These are phyloP conservation scores for Leccinum subfulvum DNA, from an alignment of 1,284 basidiomycete genomes.

Conservation along the genomic window DNA sequence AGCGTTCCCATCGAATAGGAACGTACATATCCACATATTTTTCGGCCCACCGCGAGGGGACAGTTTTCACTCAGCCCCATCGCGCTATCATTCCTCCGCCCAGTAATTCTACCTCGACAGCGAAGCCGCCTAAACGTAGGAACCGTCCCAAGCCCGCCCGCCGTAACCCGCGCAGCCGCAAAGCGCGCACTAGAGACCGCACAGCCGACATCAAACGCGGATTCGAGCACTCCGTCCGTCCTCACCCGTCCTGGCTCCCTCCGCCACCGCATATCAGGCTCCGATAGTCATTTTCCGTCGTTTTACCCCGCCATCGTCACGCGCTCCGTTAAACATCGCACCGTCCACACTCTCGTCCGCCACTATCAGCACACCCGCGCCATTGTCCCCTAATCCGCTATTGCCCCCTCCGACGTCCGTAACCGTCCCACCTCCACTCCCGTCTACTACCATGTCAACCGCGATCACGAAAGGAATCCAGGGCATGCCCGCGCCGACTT, in stretches of 20 bases:
- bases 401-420: not conserved
- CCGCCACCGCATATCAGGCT: not conserved
- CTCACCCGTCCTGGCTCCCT: not conserved
- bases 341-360: not conserved
- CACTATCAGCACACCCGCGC: not conserved
- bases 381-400: not conserved
- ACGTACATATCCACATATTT: no score
- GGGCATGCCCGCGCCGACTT: constrained; percentile 3
- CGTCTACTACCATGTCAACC: not conserved
- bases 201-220: not conserved
- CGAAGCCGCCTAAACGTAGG: not conserved
- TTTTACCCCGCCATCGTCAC: not conserved
- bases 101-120: not conserved
- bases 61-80: no score
- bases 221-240: not conserved
- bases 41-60: no score
- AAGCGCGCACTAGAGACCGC: not conserved
- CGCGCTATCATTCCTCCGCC: no score
- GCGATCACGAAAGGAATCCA: not conserved
- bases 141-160: not conserved
- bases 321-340: not conserved
- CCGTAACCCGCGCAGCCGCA: no score
- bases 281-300: not conserved
- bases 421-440: not conserved
- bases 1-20: no score